Evolutionary conservation across 2,329 filamentous ascomycete species (phyloP), one percentile per base, ranked within the genome.

Genomic region (Epichloe sibirici): DNA sequence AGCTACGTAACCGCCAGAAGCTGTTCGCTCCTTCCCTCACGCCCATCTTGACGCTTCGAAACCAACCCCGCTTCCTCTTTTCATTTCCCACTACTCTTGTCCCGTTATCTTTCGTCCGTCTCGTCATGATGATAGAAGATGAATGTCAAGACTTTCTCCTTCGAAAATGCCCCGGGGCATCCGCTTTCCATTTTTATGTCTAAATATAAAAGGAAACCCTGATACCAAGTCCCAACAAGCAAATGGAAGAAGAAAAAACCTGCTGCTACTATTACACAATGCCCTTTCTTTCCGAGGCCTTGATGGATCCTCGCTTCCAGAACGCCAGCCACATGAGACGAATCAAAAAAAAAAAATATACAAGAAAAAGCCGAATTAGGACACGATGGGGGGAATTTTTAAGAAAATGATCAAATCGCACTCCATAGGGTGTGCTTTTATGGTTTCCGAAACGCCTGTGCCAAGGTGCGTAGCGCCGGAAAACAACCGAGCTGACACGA

Each of bases 251-350:
- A 45, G 15, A 34, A 11, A 23, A 4, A 4, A 37, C 21, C 43
- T 31, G 35, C 38, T 31, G 17, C 42, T 49, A 40, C 7, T 53
- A 12, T 43, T 56, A 54, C 55, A 52, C 47, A 23, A 40, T 25
- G 15, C 15, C 12, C 5, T 4, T 17, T 15, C 21, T 28, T 8
- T 9, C 4, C 43, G 5, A 31, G 28, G 8, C 46, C 17, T 45
- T 11, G 34, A 42, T 35, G 38, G 37, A 38, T 25, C 21, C 15
- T 50, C 44, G 23, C 48, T 40, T 44, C 39, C 52, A 25, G 8
- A 55, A 56, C 55, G 55, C 55, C 55, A 17, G 11, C 48, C 40
- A 8, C 45, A 48, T 52, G 25, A 54, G 28, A 17, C 35, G 7
- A 51, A 2, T 12, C n/a, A 21, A 8, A 17, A 17, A 17, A 17